Evolutionary conservation across 78 protist species (phyloP).

Genomic region (Salpingoeca rosetta): DNA sequence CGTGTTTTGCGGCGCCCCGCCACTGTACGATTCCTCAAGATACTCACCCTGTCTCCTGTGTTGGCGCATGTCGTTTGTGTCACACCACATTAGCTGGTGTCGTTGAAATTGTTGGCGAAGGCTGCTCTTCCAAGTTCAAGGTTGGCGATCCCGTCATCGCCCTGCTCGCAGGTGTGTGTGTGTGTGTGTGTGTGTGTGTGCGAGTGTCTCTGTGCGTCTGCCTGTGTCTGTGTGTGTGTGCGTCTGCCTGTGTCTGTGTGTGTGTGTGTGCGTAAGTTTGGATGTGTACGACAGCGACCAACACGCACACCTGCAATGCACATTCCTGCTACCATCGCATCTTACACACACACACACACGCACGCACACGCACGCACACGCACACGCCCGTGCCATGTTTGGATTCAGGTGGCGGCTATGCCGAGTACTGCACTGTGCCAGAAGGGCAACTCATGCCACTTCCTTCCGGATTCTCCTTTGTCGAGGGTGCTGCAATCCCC

Average conservation of each 20-base stretch:
- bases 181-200: too few species aligned
- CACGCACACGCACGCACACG: too few species aligned
- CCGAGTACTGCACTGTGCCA: slow-evolving; percentile 5
- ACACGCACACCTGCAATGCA: neutral
- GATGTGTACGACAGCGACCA: neutral
- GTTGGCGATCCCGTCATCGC: slow-evolving; percentile 23
- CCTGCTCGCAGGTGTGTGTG: too few species aligned
- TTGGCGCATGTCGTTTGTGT: neutral
- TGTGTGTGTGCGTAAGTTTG: too few species aligned
- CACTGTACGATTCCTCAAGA: neutral
- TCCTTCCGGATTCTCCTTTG: neutral
- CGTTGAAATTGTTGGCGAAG: neutral
- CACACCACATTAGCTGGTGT: neutral
- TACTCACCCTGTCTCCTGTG: neutral
- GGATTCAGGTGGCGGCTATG: slow-evolving; percentile 32
- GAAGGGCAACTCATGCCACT: neutral
- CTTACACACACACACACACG: neutral
- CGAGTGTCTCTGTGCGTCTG: too few species aligned
- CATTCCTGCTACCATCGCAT: neutral
- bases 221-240: too few species aligned
- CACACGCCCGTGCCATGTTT: too few species aligned
- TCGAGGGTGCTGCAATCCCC: slow-evolving; percentile 7
- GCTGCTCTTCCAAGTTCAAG: neutral
- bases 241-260: too few species aligned
- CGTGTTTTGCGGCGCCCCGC: neutral